phyloP scores from a whole-genome alignment of 257 asterid species.

The Buddleja alternifolia region DNA sequence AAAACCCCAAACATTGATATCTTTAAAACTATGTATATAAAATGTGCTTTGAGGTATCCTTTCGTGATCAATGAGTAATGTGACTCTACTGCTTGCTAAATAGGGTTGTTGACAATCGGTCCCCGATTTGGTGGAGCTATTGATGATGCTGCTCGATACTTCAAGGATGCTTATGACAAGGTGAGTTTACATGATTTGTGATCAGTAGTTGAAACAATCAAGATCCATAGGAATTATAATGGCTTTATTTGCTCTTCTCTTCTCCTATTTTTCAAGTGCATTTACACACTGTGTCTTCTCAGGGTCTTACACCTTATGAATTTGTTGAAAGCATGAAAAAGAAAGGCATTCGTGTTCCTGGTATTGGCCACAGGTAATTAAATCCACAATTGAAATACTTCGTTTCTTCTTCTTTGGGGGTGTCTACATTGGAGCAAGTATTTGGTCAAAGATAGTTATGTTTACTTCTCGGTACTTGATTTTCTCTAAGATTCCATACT shows the following conservation, averaged over 20 bases:
- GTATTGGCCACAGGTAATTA: slow-evolving; percentile 95
- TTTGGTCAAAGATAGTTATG: neutral
- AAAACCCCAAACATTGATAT: neutral
- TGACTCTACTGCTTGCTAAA: slow-evolving; percentile 34
- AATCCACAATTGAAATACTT: slow-evolving; percentile 13
- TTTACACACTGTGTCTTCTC: slow-evolving; percentile 26
- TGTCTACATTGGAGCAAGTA: neutral
- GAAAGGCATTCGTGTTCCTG: slow-evolving; percentile 99
- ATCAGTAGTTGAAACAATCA: slow-evolving; percentile 18
- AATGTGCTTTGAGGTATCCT: slow-evolving; percentile 18
- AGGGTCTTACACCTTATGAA: slow-evolving; percentile 95
- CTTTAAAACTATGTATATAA: neutral
- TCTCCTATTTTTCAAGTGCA: slow-evolving; percentile 19
- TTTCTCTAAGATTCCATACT: no score
- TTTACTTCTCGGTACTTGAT: neutral
- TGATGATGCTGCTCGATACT: slow-evolving; percentile 98
- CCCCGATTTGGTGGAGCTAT: slow-evolving; percentile 99
- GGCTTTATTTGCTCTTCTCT: slow-evolving; percentile 8
- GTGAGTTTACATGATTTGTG: slow-evolving; percentile 43
- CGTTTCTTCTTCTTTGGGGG: neutral
- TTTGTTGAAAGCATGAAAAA: slow-evolving; percentile 98
- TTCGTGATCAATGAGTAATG: slow-evolving; percentile 23
- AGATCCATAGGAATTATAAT: slow-evolving; percentile 2
- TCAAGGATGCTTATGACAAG: slow-evolving; percentile 97
- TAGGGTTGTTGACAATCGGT: slow-evolving; percentile 95